Base-by-base conservation (phyloP, 371 early-diverging fungal species). In the Choanephora cucurbitarum region DNA sequence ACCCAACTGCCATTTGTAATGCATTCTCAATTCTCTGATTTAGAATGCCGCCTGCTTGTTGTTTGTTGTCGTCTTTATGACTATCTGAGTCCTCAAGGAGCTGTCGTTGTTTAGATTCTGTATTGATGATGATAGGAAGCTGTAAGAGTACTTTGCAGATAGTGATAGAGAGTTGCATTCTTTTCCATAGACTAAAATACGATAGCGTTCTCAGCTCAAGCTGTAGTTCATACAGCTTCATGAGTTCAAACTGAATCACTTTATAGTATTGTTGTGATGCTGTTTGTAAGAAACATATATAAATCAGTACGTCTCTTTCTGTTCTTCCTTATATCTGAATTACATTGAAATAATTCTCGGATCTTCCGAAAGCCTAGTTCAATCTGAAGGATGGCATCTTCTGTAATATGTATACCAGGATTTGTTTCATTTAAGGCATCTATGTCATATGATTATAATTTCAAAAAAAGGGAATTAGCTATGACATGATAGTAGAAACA, bases 191-290 rank as follows among this genome's bases (percentile, higher is more conserved):
- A 59, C 81, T 82, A 55, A 84, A 77, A 47, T 83, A 83, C 4
- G 82, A 80, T 14, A 86, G 58, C 7, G 74, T 61, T 13, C 84
- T 74, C 55, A 86, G 60, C 55, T 81, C 74, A 18, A 80, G 79
- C 59, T 86, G 83, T 28, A 84, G 62, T 33, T 86, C 87, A 9
- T 82, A 84, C 24, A 86, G 60, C 21, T 77, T 74, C 61, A 83
- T 73, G 6, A 86, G 60, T 42, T 86, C 83, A 59, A 81, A 82
- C 48, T 82, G 83, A 7, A 83, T 74, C 11, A 82, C 72, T 44
- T 78, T 78, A 64, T 82, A 76, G 51, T 86, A 86, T 54, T 83
- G 79, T 43, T 81, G 77, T 48, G 84, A 79, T 14, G 83, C 86
- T 81, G 53, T 42, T 41, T 14, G 41, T 23, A 23, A 8, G 15